Evolutionary conservation across 306 rosid genomes (phyloP).

Genomic region (Quercus wislizeni): DNA sequence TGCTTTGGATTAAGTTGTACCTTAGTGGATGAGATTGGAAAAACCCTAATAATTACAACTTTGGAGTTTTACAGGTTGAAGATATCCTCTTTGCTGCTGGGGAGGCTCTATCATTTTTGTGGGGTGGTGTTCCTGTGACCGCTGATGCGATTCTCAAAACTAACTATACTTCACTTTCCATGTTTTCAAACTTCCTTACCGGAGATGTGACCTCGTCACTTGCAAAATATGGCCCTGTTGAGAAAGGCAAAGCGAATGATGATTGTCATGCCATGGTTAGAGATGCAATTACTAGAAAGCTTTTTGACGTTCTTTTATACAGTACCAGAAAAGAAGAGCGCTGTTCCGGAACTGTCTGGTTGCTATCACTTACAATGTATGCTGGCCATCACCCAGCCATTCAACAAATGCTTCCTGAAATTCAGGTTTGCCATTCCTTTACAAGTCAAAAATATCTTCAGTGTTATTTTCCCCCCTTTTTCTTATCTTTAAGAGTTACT

Average conservation of each 20-base stretch:
- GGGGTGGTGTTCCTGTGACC: conserved; percentile 95
- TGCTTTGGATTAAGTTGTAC: background rate
- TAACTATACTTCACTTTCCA: conserved; percentile 78
- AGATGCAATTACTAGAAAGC: conserved; percentile 75
- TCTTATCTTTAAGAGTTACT: background rate
- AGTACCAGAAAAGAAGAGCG: conserved; percentile 97
- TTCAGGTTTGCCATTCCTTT: conserved; percentile 65
- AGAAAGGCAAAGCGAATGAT: conserved; percentile 38
- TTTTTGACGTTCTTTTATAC: conserved; percentile 81
- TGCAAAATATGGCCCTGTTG: conserved; percentile 34
- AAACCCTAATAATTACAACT: conserved; percentile 15
- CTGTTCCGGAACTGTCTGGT: conserved; percentile 97
- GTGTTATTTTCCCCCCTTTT: background rate
- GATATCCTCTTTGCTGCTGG: conserved; percentile 96
- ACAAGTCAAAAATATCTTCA: background rate
- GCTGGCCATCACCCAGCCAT: conserved; percentile 75
- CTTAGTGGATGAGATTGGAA: background rate
- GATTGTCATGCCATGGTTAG: conserved; percentile 57
- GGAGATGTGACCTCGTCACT: conserved; percentile 63
- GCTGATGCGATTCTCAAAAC: conserved; percentile 91
- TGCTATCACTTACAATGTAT: conserved; percentile 85
- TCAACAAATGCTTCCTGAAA: conserved; percentile 89
- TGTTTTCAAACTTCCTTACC: conserved; percentile 89
- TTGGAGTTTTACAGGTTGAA: conserved; percentile 65
- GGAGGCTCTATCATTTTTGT: conserved; percentile 90